phyloP scores from a whole-genome alignment of 176 grass and related monocot species.

The Puccinellia tenuiflora region DNA sequence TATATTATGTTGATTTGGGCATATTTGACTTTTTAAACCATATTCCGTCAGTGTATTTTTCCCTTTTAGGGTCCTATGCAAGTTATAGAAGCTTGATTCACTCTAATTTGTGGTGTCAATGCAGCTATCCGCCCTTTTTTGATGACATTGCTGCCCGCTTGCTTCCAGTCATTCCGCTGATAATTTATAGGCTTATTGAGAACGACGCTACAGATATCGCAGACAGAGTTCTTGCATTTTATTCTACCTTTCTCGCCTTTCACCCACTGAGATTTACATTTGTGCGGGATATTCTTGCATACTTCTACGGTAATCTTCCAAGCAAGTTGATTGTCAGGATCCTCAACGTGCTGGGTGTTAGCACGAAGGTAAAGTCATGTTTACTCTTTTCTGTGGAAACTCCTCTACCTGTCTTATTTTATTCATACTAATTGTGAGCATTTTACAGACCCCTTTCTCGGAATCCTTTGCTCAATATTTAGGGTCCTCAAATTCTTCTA shows the following conservation, averaged over 20 bases:
- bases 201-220: constrained; percentile 81
- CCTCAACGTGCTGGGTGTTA: constrained; percentile 73
- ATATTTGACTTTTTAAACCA: constrained; percentile 26
- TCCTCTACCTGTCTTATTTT: constrained; percentile 8
- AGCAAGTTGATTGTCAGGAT: constrained; percentile 81
- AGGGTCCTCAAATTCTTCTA: constrained; percentile 47
- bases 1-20: constrained; percentile 5
- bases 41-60: neutral
- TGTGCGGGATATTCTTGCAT: constrained; percentile 96
- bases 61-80: constrained; percentile 23
- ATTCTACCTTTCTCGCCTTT: constrained; percentile 77
- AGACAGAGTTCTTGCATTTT: constrained; percentile 82
- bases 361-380: constrained; percentile 61
- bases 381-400: constrained; percentile 9
- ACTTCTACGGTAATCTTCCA: constrained; percentile 91
- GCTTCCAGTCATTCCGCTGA: constrained; percentile 80
- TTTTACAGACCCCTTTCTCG: constrained; percentile 81
- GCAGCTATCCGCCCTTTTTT: constrained; percentile 91
- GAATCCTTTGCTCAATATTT: constrained; percentile 74
- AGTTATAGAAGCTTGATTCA: constrained; percentile 20
- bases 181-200: constrained; percentile 98
- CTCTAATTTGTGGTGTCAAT: constrained; percentile 34
- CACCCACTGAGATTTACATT: constrained; percentile 95
- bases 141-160: constrained; percentile 95
- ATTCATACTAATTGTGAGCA: constrained; percentile 9